Base-by-base conservation (phyloP, 2,329 filamentous ascomycete species). In the Scytalidium sp. region DNA sequence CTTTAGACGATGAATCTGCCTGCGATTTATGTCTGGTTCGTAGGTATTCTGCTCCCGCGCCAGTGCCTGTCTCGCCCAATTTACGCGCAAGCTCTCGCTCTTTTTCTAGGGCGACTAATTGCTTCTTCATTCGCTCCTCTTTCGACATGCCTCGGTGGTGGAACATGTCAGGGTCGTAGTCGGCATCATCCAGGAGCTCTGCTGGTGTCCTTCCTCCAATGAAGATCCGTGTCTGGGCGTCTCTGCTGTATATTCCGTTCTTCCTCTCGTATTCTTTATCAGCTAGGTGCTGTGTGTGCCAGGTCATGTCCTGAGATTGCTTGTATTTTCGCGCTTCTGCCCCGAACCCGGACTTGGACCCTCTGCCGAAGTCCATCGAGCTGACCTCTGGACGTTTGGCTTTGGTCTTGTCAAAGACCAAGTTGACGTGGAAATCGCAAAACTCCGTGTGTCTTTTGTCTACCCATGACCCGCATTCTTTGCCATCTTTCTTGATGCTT, bases 381-480 rank as follows among this genome's bases (percentile, higher is more conserved):
- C 92, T 96, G 53, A 97, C 78, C 62, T 96, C 91, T 74, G 92
- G 85, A 29, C 92, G 79, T 1, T 78, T 75, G 10, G 81, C 75
- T 23, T 75, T 74, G 63, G 83, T 80, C 64, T 89, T 92, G 48
- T 84, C 80, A 3, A 97, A 73, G 21, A 90, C 86, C 21, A 90
- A 75, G 59, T 95, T 91, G 57, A 96, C 83, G 68, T 99, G 94
- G 59, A 87, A 99, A 56, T 96, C 91, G 70, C 94, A 99, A 65
- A 88, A 90, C 60, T 96, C 85, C 0, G 92, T 96, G 60, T 91
- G 89, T 47, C 90, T 84, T 56, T 81, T 83, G 67, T 99, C 93
- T 52, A 99, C 78, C 94, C 94, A 99, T 22, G 81, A 73, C 27
- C 80, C 83, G 67, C 94, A 99, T 43, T 79, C 72, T 50, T 88